Percentiles rank a stretch among this genome's conserved stretches.
These are phyloP conservation scores for Bassia scoparia DNA, from an alignment of 148 eudicot species.

Conservation along the genomic window DNA sequence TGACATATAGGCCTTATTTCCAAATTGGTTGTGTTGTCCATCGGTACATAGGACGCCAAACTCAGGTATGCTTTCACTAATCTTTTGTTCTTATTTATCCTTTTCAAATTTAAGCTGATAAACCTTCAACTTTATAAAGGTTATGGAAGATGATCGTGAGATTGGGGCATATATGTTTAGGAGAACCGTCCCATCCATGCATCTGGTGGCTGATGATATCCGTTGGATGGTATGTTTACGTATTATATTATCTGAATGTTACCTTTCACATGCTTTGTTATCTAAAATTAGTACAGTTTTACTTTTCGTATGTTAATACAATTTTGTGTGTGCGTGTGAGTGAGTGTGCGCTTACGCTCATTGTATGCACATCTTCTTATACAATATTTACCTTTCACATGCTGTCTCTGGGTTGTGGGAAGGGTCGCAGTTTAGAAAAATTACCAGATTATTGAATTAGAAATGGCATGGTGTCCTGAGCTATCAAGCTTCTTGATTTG, in stretches of 20 bases:
- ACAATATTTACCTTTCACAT: neutral
- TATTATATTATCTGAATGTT: neutral
- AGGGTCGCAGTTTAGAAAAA: neutral
- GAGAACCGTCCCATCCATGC: slow-evolving; percentile 92
- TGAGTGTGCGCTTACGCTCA: neutral
- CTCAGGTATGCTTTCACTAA: slow-evolving; percentile 56
- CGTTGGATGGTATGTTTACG: slow-evolving; percentile 74
- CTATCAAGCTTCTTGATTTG: neutral
- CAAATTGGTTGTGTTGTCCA: slow-evolving; percentile 94
- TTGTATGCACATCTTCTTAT: neutral
- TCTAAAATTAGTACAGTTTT: too few species aligned
- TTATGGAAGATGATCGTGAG: slow-evolving; percentile 99
- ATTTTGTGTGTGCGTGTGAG: too few species aligned
- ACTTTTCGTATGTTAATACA: neutral
- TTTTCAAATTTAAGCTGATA: slow-evolving; percentile 6
- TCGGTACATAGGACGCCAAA: slow-evolving; percentile 92
- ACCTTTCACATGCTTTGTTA: neutral
- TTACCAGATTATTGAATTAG: neutral
- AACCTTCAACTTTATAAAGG: slow-evolving; percentile 41
- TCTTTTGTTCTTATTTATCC: neutral
- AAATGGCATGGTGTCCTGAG: neutral
- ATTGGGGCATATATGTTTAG: slow-evolving; percentile 98
- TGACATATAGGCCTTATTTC: slow-evolving; percentile 79
- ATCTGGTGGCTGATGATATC: slow-evolving; percentile 77
- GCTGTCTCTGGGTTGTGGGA: neutral